phyloP scores from a whole-genome alignment of 257 asterid species.

The Solanum chiquidenum region DNA sequence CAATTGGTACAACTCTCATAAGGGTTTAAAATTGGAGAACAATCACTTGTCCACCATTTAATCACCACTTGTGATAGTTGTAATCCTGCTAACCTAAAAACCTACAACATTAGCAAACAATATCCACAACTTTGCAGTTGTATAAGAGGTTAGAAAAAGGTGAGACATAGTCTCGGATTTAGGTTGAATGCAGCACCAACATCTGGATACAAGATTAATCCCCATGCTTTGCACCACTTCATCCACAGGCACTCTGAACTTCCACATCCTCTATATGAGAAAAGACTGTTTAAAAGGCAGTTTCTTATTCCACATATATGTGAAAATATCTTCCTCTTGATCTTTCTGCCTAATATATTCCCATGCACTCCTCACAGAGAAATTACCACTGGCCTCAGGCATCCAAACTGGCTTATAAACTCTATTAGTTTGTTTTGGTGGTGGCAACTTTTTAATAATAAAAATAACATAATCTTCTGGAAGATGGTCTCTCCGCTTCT shows the following conservation, averaged over 20 bases:
- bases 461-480: too few relatives aligned
- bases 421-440: too few relatives aligned
- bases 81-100: background rate
- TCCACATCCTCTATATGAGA: background rate
- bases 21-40: too few relatives aligned
- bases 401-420: too few relatives aligned
- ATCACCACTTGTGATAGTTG: background rate
- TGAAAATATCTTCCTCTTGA: background rate
- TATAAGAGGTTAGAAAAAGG: background rate
- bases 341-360: background rate
- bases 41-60: too few relatives aligned
- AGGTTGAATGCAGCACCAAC: background rate
- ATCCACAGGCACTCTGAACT: background rate
- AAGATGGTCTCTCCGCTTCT: too few relatives aligned
- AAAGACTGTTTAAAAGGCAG: background rate
- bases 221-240: background rate
- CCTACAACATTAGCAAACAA: background rate
- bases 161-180: background rate
- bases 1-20: too few relatives aligned
- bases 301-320: background rate
- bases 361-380: too few relatives aligned
- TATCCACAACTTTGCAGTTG: background rate
- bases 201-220: background rate
- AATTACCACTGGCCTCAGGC: too few relatives aligned
- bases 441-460: too few relatives aligned